Conservation (phyloP, 345 rosid genomes). For the Syzygium jambos region DNA sequence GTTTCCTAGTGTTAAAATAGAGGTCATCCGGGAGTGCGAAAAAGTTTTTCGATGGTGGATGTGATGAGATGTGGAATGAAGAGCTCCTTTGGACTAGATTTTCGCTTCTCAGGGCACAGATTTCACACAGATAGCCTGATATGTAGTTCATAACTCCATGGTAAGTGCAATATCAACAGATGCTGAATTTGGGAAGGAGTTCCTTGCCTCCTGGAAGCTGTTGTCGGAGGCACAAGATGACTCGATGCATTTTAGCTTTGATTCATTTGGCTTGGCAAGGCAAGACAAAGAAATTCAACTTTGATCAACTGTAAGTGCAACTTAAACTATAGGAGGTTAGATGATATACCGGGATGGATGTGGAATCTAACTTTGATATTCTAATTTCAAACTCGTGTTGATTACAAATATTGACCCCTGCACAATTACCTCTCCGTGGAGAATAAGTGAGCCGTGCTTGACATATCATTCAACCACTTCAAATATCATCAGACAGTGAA, state of each 20-base stretch:
- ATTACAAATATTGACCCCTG: neutral
- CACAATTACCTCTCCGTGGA: neutral
- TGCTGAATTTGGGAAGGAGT: conserved; percentile 63
- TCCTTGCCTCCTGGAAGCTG: conserved; percentile 39
- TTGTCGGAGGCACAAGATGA: conserved; percentile 49
- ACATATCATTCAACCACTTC: neutral
- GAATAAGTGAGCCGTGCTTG: neutral
- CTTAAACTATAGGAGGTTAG: neutral
- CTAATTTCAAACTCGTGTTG: neutral
- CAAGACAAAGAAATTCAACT: conserved; percentile 50
- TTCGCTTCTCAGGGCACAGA: neutral
- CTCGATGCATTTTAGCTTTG: conserved; percentile 58
- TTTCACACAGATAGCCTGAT: neutral
- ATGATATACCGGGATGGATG: neutral
- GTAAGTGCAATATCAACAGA: conserved; percentile 25
- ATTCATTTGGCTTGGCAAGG: conserved; percentile 24
- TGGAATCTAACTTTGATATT: neutral
- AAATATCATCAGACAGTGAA: neutral
- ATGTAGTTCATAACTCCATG: conserved; percentile 1
- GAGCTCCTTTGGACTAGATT: neutral
- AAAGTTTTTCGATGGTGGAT: neutral
- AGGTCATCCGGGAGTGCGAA: neutral
- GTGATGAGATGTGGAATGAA: neutral
- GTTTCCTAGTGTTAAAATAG: neutral
- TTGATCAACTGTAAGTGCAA: conserved; percentile 56